These are phyloP conservation scores for Infundibulicybe gibba DNA, from an alignment of 768 basidiomycete species.

Conservation along the genomic window DNA sequence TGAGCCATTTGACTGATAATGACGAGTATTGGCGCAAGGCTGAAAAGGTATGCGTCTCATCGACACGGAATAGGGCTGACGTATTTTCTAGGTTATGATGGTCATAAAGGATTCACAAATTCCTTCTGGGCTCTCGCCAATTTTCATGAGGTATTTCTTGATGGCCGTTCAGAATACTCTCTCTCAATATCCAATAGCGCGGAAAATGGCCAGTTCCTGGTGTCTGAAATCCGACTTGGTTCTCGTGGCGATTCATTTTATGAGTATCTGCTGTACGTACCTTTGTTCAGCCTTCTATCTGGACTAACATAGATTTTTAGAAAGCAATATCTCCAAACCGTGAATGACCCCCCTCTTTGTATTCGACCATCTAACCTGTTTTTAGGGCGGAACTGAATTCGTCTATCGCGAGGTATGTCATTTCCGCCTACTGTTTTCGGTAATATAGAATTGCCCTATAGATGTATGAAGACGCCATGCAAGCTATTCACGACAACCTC, in stretches of 20 bases:
- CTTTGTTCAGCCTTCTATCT: neutral
- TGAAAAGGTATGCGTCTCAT: conserved; percentile 49
- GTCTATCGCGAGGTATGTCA: conserved; percentile 70
- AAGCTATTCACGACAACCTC: conserved; percentile 72
- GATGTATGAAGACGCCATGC: conserved; percentile 91
- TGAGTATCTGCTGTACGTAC: conserved; percentile 74
- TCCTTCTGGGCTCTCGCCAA: conserved; percentile 75
- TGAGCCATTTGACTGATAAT: conserved; percentile 76
- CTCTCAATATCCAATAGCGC: conserved; percentile 19
- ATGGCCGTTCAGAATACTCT: neutral
- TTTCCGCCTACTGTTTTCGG: neutral
- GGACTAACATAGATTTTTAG: conserved; percentile 22
- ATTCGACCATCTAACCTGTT: neutral
- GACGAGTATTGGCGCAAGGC: conserved; percentile 78
- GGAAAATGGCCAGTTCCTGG: conserved; percentile 39
- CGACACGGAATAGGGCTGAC: neutral
- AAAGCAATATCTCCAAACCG: conserved; percentile 84
- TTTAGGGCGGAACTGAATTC: conserved; percentile 62
- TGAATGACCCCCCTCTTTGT: conserved; percentile 18
- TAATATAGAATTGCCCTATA: conserved; percentile 21
- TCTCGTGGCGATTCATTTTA: conserved; percentile 94
- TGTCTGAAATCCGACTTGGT: conserved; percentile 81
- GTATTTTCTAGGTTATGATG: conserved; percentile 48
- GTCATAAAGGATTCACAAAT: conserved; percentile 60
- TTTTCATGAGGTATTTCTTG: conserved; percentile 69